Conservation (phyloP, 1,284 basidiomycete genomes). For the Ganoderma lingzhi region DNA sequence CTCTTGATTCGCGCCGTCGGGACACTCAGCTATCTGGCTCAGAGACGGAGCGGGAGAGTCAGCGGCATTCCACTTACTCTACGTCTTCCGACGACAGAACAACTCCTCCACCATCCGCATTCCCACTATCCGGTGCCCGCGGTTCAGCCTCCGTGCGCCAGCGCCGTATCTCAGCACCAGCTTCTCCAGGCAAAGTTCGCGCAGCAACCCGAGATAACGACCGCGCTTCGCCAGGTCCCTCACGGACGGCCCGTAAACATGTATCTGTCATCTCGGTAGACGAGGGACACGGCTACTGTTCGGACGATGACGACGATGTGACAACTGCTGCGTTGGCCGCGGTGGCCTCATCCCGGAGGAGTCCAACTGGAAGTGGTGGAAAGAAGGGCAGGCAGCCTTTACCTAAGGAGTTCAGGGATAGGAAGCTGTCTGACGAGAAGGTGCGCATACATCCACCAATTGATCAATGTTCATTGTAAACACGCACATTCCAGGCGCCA, state of each 20-base stretch:
- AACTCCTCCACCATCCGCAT: slow-evolving; percentile 44
- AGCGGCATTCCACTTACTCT: slow-evolving; percentile 45
- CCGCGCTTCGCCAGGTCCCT: slow-evolving; percentile 47
- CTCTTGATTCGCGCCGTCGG: slow-evolving; percentile 25
- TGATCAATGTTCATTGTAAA: slow-evolving; percentile 6
- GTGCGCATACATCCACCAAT: slow-evolving; percentile 43
- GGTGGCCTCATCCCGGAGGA: slow-evolving; percentile 61
- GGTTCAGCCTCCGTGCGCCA: slow-evolving; percentile 46
- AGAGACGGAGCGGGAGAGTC: slow-evolving; percentile 77
- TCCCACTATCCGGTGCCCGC: slow-evolving; percentile 41
- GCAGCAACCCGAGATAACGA: slow-evolving; percentile 37
- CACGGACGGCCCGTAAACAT: slow-evolving; percentile 53
- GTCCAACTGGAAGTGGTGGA: slow-evolving; percentile 45
- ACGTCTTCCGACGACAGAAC: slow-evolving; percentile 49
- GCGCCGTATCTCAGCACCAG: slow-evolving; percentile 61
- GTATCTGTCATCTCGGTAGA: slow-evolving; percentile 45
- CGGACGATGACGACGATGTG: slow-evolving; percentile 46
- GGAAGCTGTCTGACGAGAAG: slow-evolving; percentile 51
- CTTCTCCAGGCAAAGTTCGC: slow-evolving; percentile 56
- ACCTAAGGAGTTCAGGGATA: slow-evolving; percentile 66
- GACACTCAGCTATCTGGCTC: slow-evolving; percentile 67
- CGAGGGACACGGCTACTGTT: slow-evolving; percentile 35
- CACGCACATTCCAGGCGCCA: slow-evolving; percentile 13
- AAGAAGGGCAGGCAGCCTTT: slow-evolving; percentile 61
- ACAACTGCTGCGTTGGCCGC: slow-evolving; percentile 67